Conservation (phyloP, 768 basidiomycete species). For the Rubroboletus satanas region DNA sequence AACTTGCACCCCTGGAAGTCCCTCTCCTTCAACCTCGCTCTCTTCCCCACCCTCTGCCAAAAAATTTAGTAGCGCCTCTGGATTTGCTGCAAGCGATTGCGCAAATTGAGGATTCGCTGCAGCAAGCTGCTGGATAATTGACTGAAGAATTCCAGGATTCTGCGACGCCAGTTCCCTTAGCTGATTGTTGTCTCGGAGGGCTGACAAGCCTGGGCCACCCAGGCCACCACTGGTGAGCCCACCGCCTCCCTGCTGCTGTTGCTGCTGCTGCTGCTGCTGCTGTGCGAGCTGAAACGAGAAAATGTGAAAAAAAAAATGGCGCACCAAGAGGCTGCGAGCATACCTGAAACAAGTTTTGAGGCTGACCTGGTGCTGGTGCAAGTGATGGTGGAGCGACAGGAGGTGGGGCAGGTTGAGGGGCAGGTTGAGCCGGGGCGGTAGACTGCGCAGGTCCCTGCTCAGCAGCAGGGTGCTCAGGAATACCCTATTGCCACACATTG, state of each 20-base stretch:
- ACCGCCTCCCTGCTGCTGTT: slow-evolving; percentile 26
- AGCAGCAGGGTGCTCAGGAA: slow-evolving; percentile 60
- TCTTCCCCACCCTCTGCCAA: slow-evolving; percentile 47
- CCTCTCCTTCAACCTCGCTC: slow-evolving; percentile 39
- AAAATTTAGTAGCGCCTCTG: slow-evolving; percentile 61
- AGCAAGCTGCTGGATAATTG: slow-evolving; percentile 80
- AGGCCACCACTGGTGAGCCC: slow-evolving; percentile 13
- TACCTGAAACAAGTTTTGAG: slow-evolving; percentile 88
- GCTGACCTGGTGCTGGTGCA: slow-evolving; percentile 35
- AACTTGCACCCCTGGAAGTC: slow-evolving; percentile 34
- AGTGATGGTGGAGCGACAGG: slow-evolving; percentile 33
- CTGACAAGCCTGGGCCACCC: slow-evolving; percentile 42
- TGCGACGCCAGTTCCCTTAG: slow-evolving; percentile 67
- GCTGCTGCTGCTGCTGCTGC: slow-evolving; percentile 49
- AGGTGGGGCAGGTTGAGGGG: slow-evolving; percentile 33
- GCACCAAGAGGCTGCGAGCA: slow-evolving; percentile 12
- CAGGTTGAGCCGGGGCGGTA: slow-evolving; percentile 41
- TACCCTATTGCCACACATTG: slow-evolving; percentile 52
- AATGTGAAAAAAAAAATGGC: neutral
- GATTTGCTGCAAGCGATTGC: slow-evolving; percentile 64
- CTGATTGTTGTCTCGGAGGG: slow-evolving; percentile 59
- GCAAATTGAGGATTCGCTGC: slow-evolving; percentile 71
- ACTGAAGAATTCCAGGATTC: slow-evolving; percentile 78
- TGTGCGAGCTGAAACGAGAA: slow-evolving; percentile 57
- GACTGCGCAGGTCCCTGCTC: slow-evolving; percentile 31